A percentile compares a stretch with the other conserved stretches of the same genome.
phyloP scores from a whole-genome alignment of 768 basidiomycete species.

The Rhodosporidiobolus sp. region DNA sequence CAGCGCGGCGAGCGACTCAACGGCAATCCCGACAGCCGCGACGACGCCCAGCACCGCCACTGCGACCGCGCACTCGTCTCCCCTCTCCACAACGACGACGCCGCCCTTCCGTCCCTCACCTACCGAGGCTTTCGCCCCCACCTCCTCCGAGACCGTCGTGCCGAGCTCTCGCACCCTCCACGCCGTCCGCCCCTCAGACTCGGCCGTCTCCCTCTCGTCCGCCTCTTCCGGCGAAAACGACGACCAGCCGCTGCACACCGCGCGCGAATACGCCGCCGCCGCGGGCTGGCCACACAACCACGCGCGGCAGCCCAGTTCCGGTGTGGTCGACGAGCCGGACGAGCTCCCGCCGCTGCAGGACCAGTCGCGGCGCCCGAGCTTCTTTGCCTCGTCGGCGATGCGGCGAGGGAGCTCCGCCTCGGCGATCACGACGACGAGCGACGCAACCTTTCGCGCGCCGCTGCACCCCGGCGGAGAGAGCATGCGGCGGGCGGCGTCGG shows the following conservation, averaged over 20 bases:
- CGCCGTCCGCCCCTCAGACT: not conserved
- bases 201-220: not conserved
- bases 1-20: not conserved
- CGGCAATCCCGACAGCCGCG: not conserved
- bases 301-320: not conserved
- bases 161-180: too few species aligned
- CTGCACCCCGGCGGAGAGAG: not conserved
- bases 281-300: not conserved
- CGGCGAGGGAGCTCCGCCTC: conserved; percentile 4
- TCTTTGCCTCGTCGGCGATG: not conserved
- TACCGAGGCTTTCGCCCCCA: not conserved
- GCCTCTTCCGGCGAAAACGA: conserved; percentile 1
- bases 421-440: not conserved
- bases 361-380: not conserved
- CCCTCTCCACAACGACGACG: not conserved
- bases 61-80: not conserved
- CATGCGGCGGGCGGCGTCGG: not conserved
- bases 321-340: not conserved
- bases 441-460: not conserved
- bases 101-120: not conserved
- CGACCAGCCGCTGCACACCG: conserved; percentile 5
- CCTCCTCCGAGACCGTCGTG: too few species aligned
- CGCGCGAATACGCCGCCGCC: not conserved
- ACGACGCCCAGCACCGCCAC: not conserved
- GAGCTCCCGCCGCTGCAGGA: not conserved